phyloP scores from a whole-genome alignment of 768 basidiomycete species.

The Mycena chlorophos region DNA sequence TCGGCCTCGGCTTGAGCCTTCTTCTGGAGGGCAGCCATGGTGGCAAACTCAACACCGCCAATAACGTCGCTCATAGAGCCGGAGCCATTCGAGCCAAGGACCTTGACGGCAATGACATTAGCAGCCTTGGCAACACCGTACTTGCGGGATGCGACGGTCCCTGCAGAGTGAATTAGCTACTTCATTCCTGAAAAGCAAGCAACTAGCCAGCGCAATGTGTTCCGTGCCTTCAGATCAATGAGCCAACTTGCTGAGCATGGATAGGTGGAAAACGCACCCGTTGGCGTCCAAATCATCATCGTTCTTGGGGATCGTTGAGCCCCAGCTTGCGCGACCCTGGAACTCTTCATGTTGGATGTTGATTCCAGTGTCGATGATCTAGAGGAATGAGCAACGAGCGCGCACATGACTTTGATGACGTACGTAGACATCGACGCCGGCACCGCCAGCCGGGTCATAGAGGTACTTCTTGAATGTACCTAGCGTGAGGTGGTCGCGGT shows the following conservation, averaged over 20 bases:
- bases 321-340: conserved; percentile 88
- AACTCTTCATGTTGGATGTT: conserved; percentile 84
- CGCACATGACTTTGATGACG: not conserved
- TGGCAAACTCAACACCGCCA: conserved; percentile 80
- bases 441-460: conserved; percentile 71
- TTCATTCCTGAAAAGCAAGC: no score
- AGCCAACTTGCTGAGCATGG: no score
- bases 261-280: no score
- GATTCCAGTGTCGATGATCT: conserved; percentile 79
- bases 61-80: conserved; percentile 91
- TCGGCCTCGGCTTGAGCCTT: conserved; percentile 64
- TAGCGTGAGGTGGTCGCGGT: conserved; percentile 73
- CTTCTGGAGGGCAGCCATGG: conserved; percentile 40
- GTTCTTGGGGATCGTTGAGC: conserved; percentile 82
- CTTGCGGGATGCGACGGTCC: conserved; percentile 89
- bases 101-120: conserved; percentile 87
- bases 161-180: conserved; percentile 90
- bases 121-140: conserved; percentile 97
- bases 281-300: conserved; percentile 90
- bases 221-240: no score
- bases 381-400: not conserved
- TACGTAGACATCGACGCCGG: conserved; percentile 91
- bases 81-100: conserved; percentile 90
- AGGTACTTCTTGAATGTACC: conserved; percentile 83
- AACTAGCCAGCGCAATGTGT: conserved; percentile 85